phyloP scores from a whole-genome alignment of 208 protist genomes.

The Zelonia costaricensis region DNA sequence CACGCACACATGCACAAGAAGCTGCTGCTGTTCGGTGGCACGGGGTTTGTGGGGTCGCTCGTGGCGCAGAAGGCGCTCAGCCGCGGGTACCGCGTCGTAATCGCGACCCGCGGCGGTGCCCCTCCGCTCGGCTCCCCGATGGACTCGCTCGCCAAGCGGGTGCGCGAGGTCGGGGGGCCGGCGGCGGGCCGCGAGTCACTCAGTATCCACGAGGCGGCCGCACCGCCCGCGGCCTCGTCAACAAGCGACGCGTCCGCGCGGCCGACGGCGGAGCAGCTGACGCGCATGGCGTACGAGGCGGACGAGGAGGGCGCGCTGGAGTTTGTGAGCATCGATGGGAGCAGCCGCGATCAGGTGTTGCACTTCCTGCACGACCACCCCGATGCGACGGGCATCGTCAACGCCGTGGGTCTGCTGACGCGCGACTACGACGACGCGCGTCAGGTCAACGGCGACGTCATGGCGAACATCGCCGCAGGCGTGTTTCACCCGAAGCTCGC shows the following conservation, averaged over 20 bases:
- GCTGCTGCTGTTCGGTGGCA: slow-evolving; percentile 86
- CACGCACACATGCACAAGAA: slow-evolving; percentile 49
- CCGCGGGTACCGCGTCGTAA: slow-evolving; percentile 65
- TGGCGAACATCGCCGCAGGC: slow-evolving; percentile 78
- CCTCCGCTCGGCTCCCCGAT: slow-evolving; percentile 45
- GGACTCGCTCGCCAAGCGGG: slow-evolving; percentile 35
- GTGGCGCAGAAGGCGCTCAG: slow-evolving; percentile 61
- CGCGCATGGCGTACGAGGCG: slow-evolving; percentile 17
- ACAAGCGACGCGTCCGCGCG: background rate
- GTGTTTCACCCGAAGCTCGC: slow-evolving; percentile 52
- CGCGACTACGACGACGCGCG: slow-evolving; percentile 69
- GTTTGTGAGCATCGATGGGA: slow-evolving; percentile 78
- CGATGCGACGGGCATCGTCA: slow-evolving; percentile 73
- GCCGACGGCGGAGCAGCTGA: slow-evolving; percentile 21
- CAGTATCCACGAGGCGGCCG: background rate
- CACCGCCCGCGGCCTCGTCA: background rate
- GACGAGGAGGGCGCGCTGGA: slow-evolving; percentile 38
- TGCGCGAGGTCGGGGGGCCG: slow-evolving; percentile 39
- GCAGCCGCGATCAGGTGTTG: slow-evolving; percentile 62
- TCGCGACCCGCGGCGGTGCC: slow-evolving; percentile 60
- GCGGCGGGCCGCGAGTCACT: slow-evolving; percentile 37
- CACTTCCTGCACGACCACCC: slow-evolving; percentile 76
- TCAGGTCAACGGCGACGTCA: slow-evolving; percentile 70
- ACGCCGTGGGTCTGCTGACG: slow-evolving; percentile 66
- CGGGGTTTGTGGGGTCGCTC: slow-evolving; percentile 73